Evolutionary conservation across 805 yeast genomes (phyloP).

Genomic region (Ogataea siamensis): DNA sequence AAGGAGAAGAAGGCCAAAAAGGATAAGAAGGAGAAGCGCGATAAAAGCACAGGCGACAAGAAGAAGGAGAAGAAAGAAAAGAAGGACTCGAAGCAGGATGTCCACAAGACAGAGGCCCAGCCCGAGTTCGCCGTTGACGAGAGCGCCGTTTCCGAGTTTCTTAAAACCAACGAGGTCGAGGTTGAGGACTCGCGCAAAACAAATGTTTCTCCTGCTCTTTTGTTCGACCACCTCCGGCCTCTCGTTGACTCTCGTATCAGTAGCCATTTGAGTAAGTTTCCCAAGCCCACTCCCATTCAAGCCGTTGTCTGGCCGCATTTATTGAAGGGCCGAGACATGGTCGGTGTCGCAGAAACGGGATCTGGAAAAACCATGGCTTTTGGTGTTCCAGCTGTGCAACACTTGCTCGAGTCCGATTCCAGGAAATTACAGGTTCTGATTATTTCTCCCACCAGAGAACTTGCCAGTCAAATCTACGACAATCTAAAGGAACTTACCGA

Average conservation of each 20-base stretch:
- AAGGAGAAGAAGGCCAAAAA: constrained; percentile 31
- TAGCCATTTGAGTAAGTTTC: constrained; percentile 65
- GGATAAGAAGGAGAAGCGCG: constrained; percentile 29
- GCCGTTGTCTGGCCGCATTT: constrained; percentile 93
- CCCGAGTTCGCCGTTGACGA: constrained; percentile 32
- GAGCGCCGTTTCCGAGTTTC: constrained; percentile 59
- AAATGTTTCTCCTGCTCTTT: constrained; percentile 64
- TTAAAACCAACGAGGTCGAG: constrained; percentile 69
- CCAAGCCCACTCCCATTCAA: constrained; percentile 95
- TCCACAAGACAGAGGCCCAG: constrained; percentile 15
- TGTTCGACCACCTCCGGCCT: constrained; percentile 56
- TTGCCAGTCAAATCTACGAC: constrained; percentile 91
- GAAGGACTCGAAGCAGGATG: constrained; percentile 30
- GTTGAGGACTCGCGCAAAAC: constrained; percentile 63
- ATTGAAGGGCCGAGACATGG: constrained; percentile 73
- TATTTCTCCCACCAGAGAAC: constrained; percentile 95
- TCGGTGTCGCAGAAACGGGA: constrained; percentile 98
- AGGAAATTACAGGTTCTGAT: constrained; percentile 71
- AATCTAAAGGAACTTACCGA: constrained; percentile 67
- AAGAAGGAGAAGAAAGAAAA: constrained; percentile 34
- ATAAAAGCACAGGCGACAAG: constrained; percentile 30
- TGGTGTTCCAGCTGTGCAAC: constrained; percentile 93
- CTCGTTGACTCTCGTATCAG: constrained; percentile 53
- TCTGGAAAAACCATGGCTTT: constrained; percentile 97
- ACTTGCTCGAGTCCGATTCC: constrained; percentile 45